phyloP scores from a whole-genome alignment of 441 rosid genomes.

The Geranium incanum region DNA sequence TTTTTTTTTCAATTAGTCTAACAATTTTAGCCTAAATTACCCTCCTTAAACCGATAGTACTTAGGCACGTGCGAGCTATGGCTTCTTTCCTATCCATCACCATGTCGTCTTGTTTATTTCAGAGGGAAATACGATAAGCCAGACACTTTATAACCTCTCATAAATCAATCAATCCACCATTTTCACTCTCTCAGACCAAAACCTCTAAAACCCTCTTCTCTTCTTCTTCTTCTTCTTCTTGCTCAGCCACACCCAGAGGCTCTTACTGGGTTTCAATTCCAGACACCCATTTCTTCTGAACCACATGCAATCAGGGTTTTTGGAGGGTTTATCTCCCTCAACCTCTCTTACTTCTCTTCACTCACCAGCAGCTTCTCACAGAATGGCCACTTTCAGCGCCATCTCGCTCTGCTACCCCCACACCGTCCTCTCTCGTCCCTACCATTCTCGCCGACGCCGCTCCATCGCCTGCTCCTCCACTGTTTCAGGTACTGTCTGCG shows the following conservation, averaged over 20 bases:
- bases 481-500: constrained; percentile 6
- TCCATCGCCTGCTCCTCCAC: constrained; percentile 48
- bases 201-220: not conserved
- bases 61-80: no score
- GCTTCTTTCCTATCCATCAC: no score
- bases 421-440: constrained; percentile 29
- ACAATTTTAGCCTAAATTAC: no score
- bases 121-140: not conserved
- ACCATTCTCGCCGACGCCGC: constrained; percentile 17
- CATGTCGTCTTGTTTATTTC: no score
- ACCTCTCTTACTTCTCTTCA: not conserved
- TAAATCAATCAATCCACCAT: no score
- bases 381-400: constrained; percentile 56
- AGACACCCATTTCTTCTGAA: not conserved
- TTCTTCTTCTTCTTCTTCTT: not conserved
- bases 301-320: not conserved
- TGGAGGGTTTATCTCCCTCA: not conserved
- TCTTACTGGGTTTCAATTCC: not conserved
- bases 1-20: no score
- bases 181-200: not conserved
- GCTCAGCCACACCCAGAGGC: not conserved
- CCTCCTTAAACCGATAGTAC: no score
- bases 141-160: not conserved
- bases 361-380: constrained; percentile 6
- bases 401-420: constrained; percentile 38